Evolutionary conservation across 805 yeast genomes (phyloP), one percentile per base, ranked within the genome.

Genomic region (Sporopachydermia lactativora): DNA sequence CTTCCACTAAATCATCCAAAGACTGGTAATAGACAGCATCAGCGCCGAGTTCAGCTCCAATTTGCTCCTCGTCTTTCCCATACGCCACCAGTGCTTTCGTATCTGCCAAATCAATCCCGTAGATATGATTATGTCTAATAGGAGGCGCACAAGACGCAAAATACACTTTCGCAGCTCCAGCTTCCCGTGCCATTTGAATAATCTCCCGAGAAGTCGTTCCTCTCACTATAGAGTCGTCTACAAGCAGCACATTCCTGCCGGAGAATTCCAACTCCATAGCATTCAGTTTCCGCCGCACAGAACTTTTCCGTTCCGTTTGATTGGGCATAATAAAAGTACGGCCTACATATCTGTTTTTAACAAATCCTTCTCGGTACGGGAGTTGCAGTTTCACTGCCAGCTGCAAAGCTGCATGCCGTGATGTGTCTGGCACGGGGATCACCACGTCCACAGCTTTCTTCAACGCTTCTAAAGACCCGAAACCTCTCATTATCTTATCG

Each of bases 271-370:
- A 73, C 44, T 77, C 85, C 96, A 92, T 92, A 5, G 98, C 96
- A 60, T 92, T 92, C 54, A 92, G 70, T 64, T 92, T 92, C 52
- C 95, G 74, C 57, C 98, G 75, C 14, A 92, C 98, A 17, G 94
- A 80, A 2, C 95, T 84, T 40, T 88, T 77, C 60, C 98, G 76
- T 62, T 88, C 94, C 58, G 77, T 75, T 67, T 92, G 98, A 64
- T 85, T 88, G 13, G 98, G 97, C 98, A 92, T 92, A 54, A 92
- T 92, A 57, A 92, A 92, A 1, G 98, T 92, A 61, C 98, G 77
- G 19, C 98, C 98, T 44, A 92, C 94, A 56, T 92, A 92, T 52
- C 96, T 73, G 65, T 92, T 92, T 61, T 92, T 92, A 47, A 92
- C 94, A 57, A 92, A 92, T 17, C 96, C 98, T 64, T 92, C 98